A percentile compares a stretch with the other conserved stretches of the same genome.
phyloP scores from a whole-genome alignment of 228 moss, liverwort and hornwort genomes.

The Sphagnum magellanicum region DNA sequence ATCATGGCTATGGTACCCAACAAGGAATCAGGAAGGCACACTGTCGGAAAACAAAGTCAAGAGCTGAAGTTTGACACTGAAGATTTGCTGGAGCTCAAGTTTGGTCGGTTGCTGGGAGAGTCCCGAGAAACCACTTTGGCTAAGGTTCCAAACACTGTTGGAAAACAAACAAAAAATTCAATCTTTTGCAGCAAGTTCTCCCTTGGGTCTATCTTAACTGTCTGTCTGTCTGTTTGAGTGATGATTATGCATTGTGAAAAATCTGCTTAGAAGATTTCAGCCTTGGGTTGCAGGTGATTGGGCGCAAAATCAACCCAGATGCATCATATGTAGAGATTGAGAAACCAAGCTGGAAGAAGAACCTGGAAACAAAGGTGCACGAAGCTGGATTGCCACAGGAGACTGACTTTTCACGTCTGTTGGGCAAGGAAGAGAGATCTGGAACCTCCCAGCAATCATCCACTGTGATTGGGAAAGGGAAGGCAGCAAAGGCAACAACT shows the following conservation, averaged over 20 bases:
- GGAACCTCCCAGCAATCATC: slow-evolving; percentile 4
- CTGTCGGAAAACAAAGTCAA: slow-evolving; percentile 24
- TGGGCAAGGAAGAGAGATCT: slow-evolving; percentile 29
- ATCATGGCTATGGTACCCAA: slow-evolving; percentile 29
- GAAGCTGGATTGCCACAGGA: slow-evolving; percentile 23
- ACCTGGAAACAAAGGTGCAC: too few relatives aligned
- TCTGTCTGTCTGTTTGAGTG: not conserved
- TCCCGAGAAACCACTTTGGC: slow-evolving; percentile 64
- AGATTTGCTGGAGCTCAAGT: slow-evolving; percentile 74
- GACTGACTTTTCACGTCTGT: slow-evolving; percentile 24
- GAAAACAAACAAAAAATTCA: not conserved
- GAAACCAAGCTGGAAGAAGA: slow-evolving; percentile 30
- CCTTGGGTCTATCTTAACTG: not conserved
- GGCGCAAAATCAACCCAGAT: slow-evolving; percentile 49
- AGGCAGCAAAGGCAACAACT: slow-evolving; percentile 8
- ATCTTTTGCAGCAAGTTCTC: not conserved
- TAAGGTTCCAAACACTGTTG: slow-evolving; percentile 28
- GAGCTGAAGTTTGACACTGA: slow-evolving; percentile 46
- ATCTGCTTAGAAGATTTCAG: slow-evolving; percentile 2
- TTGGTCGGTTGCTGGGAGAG: slow-evolving; percentile 75
- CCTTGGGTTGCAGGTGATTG: slow-evolving; percentile 39
- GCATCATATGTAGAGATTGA: slow-evolving; percentile 54
- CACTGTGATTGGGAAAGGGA: slow-evolving; percentile 4
- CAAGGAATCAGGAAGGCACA: slow-evolving; percentile 19
- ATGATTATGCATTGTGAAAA: not conserved